Evolutionary conservation across 2,329 filamentous ascomycete genomes (phyloP), one percentile per base, ranked within the genome.

Genomic region (Xylaria sp.): DNA sequence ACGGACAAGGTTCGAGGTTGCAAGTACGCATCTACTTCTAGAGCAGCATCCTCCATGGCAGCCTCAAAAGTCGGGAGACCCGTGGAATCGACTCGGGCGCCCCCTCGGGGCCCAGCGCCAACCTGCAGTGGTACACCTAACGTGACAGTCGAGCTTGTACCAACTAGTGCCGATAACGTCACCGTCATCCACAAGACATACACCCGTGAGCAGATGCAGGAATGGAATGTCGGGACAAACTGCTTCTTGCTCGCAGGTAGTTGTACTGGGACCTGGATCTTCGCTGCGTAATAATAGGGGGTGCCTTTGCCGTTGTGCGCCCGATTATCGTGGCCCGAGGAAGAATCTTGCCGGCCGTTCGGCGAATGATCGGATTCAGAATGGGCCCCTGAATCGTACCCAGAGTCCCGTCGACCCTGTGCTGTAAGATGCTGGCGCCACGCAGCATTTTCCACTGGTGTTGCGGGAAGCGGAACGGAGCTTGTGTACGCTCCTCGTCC

Each of bases 211-310:
- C 82, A 79, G 75, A 89, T 83, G 79, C 87, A 89, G 8, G 84
- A 85, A 78, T 88, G 85, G 74, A 89, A 89, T 4, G 85, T 85
- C 0, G 87, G 87, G 24, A 88, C 69, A 71, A 88, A 86, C 8
- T 83, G 79, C 75, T 84, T 86, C 73, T 81, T 84, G 32, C 78
- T 75, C 8, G 79, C 76, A 3, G 86, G 85, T 36, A 89, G 75
- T 17, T 77, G 75, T 66, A 89, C 78, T 0, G 86, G 85, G 0
- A 89, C 75, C 50, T 81, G 77, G 9, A 89, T 70, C 4, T 77
- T 77, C 0, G 85, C 76, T 0, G 79, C 78, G 74, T 86, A 81
- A 68, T 76, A 77, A 70, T 82, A 67, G n/a, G 76, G 69, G 36
- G 68, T 64, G 56, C 60, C 34, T 54, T 70, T 69, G 36, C 50